These are phyloP conservation scores for Trypanosoma caninum DNA, from an alignment of 208 protist species.

Conservation along the genomic window DNA sequence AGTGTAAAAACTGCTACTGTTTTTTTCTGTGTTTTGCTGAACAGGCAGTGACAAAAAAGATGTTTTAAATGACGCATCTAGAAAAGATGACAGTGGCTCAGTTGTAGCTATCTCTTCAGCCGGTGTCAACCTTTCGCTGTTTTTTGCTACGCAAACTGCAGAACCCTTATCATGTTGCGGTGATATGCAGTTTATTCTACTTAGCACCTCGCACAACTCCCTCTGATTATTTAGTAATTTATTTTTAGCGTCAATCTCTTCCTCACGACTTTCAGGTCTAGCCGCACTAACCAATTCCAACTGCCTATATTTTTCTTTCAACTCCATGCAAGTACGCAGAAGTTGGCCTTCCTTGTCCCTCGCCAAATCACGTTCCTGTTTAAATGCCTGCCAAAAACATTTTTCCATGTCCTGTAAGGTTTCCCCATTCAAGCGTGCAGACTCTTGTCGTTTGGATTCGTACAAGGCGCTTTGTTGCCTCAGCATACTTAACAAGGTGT, in stretches of 20 bases:
- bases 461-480: constrained; percentile 39
- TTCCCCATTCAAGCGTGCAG: constrained; percentile 26
- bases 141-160: no score
- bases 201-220: constrained; percentile 5
- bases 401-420: constrained; percentile 7
- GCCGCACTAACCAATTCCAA: neutral
- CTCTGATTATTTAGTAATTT: neutral
- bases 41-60: no score
- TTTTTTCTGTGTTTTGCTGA: no score
- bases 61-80: no score
- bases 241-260: neutral
- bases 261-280: neutral
- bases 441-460: constrained; percentile 30
- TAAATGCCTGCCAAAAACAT: constrained; percentile 10
- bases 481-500: constrained; percentile 49
- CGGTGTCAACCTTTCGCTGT: no score
- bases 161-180: neutral
- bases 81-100: no score
- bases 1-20: neutral
- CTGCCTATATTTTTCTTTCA: constrained; percentile 18
- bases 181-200: constrained; percentile 3
- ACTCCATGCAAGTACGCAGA: constrained; percentile 10
- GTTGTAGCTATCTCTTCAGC: no score
- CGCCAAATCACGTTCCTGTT: constrained; percentile 20
- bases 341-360: constrained; percentile 21